A percentile compares a stretch with the other conserved stretches of the same genome.
These are phyloP conservation scores for Striga asiatica DNA, from an alignment of 257 asterid genomes.

Conservation along the genomic window DNA sequence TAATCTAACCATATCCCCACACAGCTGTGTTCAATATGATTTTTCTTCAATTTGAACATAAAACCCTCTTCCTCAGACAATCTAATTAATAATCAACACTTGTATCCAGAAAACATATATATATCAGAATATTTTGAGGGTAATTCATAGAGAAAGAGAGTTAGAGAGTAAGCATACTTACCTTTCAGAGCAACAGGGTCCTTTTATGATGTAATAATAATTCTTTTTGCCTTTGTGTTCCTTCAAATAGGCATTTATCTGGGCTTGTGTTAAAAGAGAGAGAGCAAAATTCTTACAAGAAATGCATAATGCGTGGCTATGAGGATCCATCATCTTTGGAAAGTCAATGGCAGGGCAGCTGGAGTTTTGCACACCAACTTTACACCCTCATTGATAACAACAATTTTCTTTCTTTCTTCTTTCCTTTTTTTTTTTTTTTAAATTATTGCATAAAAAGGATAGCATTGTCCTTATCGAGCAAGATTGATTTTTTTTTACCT, in stretches of 20 bases:
- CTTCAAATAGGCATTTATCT: conserved; percentile 3
- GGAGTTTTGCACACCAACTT: conserved; percentile 64
- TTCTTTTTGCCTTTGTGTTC: neutral
- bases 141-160: neutral
- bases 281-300: neutral
- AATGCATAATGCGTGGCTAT: conserved; percentile 29
- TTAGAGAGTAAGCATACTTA: neutral
- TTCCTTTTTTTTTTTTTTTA: neutral
- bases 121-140: too few species aligned
- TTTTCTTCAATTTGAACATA: neutral
- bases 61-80: neutral
- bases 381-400: conserved; percentile 23
- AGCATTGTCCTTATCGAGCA: too few species aligned
- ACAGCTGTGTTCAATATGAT: neutral
- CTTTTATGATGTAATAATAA: neutral
- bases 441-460: conserved; percentile 6
- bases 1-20: conserved; percentile 3
- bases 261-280: conserved; percentile 18
- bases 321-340: conserved; percentile 43
- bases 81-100: neutral
- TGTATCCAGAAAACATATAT: neutral
- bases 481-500: too few species aligned
- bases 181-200: conserved; percentile 14
- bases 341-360: conserved; percentile 74
- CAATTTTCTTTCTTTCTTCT: neutral